Evolutionary conservation across 1,284 basidiomycete species (phyloP).

Genomic region (Cutaneotrichosporon sp.): DNA sequence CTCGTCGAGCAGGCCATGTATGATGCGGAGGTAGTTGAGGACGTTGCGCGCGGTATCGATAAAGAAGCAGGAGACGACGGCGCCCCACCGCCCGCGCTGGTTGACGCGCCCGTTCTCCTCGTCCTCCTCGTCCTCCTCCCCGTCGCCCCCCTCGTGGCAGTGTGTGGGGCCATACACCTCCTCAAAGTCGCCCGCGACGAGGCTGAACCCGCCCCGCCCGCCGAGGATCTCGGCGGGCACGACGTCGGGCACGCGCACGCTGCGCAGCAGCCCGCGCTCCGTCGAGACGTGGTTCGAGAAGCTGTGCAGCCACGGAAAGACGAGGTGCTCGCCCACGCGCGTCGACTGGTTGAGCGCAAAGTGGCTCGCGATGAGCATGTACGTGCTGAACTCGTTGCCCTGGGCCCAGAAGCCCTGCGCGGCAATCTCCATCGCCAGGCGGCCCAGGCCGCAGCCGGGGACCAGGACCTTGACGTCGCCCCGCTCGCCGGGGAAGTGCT

Average conservation of each 20-base stretch:
- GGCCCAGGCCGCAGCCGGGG: constrained; percentile 82
- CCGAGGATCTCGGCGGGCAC: constrained; percentile 72
- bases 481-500: constrained; percentile 60
- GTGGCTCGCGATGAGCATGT: constrained; percentile 83
- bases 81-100: constrained; percentile 79
- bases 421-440: constrained; percentile 83
- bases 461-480: constrained; percentile 65
- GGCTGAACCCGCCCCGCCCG: constrained; percentile 62
- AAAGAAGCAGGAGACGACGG: constrained; percentile 94
- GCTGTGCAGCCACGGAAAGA: constrained; percentile 86
- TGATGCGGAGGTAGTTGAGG: constrained; percentile 81
- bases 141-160: constrained; percentile 51
- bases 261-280: constrained; percentile 63
- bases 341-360: constrained; percentile 79
- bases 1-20: constrained; percentile 74
- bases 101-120: constrained; percentile 31
- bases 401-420: constrained; percentile 78
- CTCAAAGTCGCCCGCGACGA: constrained; percentile 91
- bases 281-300: constrained; percentile 74
- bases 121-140: constrained; percentile 50
- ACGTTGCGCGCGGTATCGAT: constrained; percentile 95
- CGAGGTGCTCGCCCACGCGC: constrained; percentile 65
- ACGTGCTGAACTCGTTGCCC: constrained; percentile 88
- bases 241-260: constrained; percentile 78
- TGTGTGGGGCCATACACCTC: constrained; percentile 71